A percentile compares a stretch with the other conserved stretches of the same genome.
Evolutionary conservation across 805 yeast genomes (phyloP).

Genomic region (Kodamaea leandrae): DNA sequence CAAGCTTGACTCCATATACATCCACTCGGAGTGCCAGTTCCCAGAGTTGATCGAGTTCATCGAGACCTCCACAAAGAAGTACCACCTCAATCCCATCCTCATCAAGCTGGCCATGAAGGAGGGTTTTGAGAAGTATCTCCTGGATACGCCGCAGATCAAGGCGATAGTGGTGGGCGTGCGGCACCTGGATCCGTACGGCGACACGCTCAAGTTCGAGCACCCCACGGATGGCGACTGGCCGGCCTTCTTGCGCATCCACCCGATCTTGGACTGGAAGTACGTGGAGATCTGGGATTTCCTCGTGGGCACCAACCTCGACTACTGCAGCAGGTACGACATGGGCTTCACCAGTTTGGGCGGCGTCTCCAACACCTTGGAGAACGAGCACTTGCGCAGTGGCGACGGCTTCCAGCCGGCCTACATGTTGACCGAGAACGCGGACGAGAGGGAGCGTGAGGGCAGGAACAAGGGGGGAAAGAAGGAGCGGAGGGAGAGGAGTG

Average conservation of each 20-base stretch:
- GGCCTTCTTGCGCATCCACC: conserved; percentile 75
- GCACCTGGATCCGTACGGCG: conserved; percentile 82
- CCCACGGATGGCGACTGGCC: conserved; percentile 93
- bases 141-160: conserved; percentile 49
- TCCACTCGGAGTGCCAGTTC: conserved; percentile 73
- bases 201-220: conserved; percentile 55
- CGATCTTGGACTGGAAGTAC: conserved; percentile 85
- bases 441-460: conserved; percentile 53
- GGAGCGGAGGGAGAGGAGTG: neutral
- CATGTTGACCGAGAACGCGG: conserved; percentile 55
- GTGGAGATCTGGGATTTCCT: conserved; percentile 84
- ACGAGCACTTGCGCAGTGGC: conserved; percentile 49
- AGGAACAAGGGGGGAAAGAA: conserved; percentile 16
- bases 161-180: conserved; percentile 88
- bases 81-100: conserved; percentile 49
- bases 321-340: conserved; percentile 72
- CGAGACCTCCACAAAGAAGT: conserved; percentile 47
- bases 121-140: conserved; percentile 68
- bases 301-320: conserved; percentile 52
- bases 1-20: conserved; percentile 62
- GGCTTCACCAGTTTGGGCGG: conserved; percentile 95
- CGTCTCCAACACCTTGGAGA: conserved; percentile 61
- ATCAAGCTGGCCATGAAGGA: conserved; percentile 53
- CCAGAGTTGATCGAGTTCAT: conserved; percentile 69
- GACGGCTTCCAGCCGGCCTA: conserved; percentile 51